A percentile compares a stretch with the other conserved stretches of the same genome.
phyloP scores from a whole-genome alignment of 768 basidiomycete genomes.

The Kwoniella bestiolae region DNA sequence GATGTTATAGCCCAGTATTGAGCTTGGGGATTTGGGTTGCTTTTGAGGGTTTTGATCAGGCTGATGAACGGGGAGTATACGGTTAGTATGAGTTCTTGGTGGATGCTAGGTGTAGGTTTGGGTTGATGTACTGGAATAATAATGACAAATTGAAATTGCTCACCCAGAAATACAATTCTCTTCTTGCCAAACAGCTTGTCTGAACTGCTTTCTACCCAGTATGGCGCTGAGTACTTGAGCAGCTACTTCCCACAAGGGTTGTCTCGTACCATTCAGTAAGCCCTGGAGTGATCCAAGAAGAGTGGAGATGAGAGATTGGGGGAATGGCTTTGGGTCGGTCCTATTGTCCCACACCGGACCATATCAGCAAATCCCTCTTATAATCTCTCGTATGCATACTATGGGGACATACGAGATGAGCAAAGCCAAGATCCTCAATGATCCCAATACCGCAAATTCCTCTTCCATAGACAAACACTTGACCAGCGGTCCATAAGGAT shows the following conservation, averaged over 20 bases:
- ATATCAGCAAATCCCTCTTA: neutral
- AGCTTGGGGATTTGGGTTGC: conserved; percentile 86
- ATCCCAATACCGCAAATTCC: conserved; percentile 92
- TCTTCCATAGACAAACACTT: conserved; percentile 84
- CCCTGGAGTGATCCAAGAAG: conserved; percentile 58
- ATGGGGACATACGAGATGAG: conserved; percentile 68
- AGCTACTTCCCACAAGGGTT: conserved; percentile 72
- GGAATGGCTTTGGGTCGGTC: conserved; percentile 53
- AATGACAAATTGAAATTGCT: conserved; percentile 62
- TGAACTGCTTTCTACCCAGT: conserved; percentile 76
- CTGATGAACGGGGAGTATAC: conserved; percentile 60
- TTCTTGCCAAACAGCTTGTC: conserved; percentile 76
- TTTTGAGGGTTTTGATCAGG: conserved; percentile 78
- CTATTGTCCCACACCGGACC: conserved; percentile 26
- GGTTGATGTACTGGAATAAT: conserved; percentile 10
- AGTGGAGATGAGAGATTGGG: conserved; percentile 29
- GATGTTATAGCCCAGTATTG: conserved; percentile 92
- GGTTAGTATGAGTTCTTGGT: too few relatives aligned
- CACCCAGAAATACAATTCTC: conserved; percentile 57
- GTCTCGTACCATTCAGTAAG: conserved; percentile 64
- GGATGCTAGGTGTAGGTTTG: too few relatives aligned
- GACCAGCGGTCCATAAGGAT: conserved; percentile 36
- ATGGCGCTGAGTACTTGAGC: conserved; percentile 89
- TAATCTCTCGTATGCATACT: neutral
- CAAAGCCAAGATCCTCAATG: conserved; percentile 82